Evolutionary conservation across 2,329 filamentous ascomycete species (phyloP).

Genomic region (Teratosphaeria epicoccoides): DNA sequence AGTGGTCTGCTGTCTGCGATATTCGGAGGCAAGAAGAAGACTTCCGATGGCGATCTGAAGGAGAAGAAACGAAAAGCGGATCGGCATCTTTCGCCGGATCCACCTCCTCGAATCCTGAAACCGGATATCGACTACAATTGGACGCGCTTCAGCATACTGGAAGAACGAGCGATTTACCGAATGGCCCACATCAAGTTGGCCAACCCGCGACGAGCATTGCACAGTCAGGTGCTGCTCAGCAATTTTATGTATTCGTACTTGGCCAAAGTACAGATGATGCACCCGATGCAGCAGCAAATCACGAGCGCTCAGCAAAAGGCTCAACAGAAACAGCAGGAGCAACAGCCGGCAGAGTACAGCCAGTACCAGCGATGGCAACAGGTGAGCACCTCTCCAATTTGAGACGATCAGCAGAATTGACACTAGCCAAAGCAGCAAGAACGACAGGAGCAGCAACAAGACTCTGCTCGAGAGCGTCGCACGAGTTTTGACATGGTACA

Average conservation of each 20-base stretch:
- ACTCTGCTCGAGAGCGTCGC: not conserved
- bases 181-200: slow-evolving; percentile 99
- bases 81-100: slow-evolving; percentile 70
- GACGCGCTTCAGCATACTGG: slow-evolving; percentile 87
- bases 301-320: slow-evolving; percentile 51
- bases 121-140: slow-evolving; percentile 93
- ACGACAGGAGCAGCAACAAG: slow-evolving; percentile 12
- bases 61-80: slow-evolving; percentile 63
- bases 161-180: slow-evolving; percentile 93
- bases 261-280: slow-evolving; percentile 85
- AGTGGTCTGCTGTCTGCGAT: slow-evolving; percentile 80
- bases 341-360: slow-evolving; percentile 23
- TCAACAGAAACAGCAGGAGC: slow-evolving; percentile 21
- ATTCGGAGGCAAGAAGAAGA: slow-evolving; percentile 71
- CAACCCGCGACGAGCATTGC: slow-evolving; percentile 83
- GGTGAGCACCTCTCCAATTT: slow-evolving; percentile 15
- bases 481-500: slow-evolving; percentile 6
- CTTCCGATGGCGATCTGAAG: slow-evolving; percentile 55
- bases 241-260: slow-evolving; percentile 99
- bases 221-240: slow-evolving; percentile 90
- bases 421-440: slow-evolving; percentile 21
- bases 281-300: slow-evolving; percentile 92
- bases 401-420: not conserved
- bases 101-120: slow-evolving; percentile 58
- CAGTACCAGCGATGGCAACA: slow-evolving; percentile 30